Evolutionary conservation across 2,329 filamentous ascomycete species (phyloP).

Genomic region (Clarireedia homoeocarpa): DNA sequence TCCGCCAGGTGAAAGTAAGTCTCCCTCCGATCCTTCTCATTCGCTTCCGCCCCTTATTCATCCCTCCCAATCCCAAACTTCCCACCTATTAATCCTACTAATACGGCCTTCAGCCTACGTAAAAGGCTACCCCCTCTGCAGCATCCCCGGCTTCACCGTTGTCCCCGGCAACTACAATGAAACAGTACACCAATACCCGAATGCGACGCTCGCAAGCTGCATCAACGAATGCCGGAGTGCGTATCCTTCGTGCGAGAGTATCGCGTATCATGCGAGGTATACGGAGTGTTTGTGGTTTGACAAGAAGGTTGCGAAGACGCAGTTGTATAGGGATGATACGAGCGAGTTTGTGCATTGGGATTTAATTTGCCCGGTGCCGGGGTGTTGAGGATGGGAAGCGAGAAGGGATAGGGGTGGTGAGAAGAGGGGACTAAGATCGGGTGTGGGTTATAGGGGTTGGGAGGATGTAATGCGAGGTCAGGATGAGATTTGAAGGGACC

Average conservation of each 20-base stretch:
- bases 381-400: background rate
- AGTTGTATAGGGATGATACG: conserved; percentile 1
- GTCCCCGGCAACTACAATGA: background rate
- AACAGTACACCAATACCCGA: background rate
- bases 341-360: conserved; percentile 9
- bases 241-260: conserved; percentile 1
- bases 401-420: background rate
- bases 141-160: background rate
- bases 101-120: background rate
- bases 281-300: conserved; percentile 5
- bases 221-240: conserved; percentile 5
- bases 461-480: no score
- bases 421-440: background rate
- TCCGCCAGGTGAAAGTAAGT: conserved; percentile 1
- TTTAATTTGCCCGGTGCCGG: conserved; percentile 1
- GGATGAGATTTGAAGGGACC: no score
- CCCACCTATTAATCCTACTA: background rate
- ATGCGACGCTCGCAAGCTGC: background rate
- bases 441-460: background rate
- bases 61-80: background rate
- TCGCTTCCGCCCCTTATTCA: background rate
- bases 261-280: background rate
- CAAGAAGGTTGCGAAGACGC: background rate
- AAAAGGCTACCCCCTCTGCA: background rate
- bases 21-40: no score